Conservation (phyloP, 2,329 filamentous ascomycete species). For the Torrubiellomyces zombiae region DNA sequence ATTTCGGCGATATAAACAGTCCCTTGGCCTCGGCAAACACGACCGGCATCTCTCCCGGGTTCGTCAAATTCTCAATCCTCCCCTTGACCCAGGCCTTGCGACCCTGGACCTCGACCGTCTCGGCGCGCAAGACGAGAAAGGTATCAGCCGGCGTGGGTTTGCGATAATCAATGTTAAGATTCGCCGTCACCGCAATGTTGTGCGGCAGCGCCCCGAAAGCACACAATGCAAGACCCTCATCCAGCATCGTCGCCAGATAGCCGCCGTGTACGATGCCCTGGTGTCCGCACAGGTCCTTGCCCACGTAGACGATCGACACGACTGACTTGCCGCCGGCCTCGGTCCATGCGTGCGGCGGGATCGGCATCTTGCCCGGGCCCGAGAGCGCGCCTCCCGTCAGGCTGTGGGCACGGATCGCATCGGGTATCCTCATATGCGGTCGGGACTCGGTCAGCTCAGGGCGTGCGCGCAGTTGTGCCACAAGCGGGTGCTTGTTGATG, state of each 20-base stretch:
- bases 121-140: conserved; percentile 63
- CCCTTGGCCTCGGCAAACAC: conserved; percentile 71
- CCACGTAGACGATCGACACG: conserved; percentile 62
- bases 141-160: conserved; percentile 59
- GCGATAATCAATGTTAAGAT: conserved; percentile 67
- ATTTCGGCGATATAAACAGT: conserved; percentile 76
- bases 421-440: conserved; percentile 76
- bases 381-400: conserved; percentile 68
- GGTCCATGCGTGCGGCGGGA: conserved; percentile 65
- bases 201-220: conserved; percentile 81
- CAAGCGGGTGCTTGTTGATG: conserved; percentile 63
- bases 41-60: conserved; percentile 41
- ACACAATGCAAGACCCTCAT: conserved; percentile 76
- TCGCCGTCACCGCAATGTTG: conserved; percentile 74
- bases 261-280: conserved; percentile 84
- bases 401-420: conserved; percentile 50
- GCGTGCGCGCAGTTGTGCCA: conserved; percentile 48
- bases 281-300: conserved; percentile 70
- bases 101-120: conserved; percentile 74
- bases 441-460: conserved; percentile 57
- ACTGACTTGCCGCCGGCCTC: conserved; percentile 53
- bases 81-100: conserved; percentile 91
- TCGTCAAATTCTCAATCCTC: conserved; percentile 60
- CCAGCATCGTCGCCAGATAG: conserved; percentile 76
- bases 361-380: conserved; percentile 58